Evolutionary conservation across 139 green algal genomes (phyloP), one percentile per base, ranked within the genome.

Genomic region (Auxenochlorella protothecoides): DNA sequence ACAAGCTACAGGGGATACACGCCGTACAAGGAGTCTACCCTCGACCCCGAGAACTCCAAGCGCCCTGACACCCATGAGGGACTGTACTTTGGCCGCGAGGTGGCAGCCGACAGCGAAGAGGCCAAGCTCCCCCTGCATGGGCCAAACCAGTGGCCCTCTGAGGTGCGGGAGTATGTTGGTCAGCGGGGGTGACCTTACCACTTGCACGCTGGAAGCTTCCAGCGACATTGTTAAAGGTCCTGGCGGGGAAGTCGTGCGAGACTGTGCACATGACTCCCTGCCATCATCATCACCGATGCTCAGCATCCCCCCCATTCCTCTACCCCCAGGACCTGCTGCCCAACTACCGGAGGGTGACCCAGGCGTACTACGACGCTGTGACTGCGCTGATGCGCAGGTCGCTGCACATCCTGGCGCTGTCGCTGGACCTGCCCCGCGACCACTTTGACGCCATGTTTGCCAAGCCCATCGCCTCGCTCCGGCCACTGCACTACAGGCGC

Each of bases 51-150:
- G 0, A 65, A 67, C 0, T 85, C 89, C 71, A 78, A 12, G 51
- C 55, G 78, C 54, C 90, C 88, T 0, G 93, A 98, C 76, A 96
- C 86, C 54, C 97, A 98, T 68, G 92, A 97, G 75, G 89, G 87
- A 73, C 65, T 91, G 74, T 93, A 95, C 78, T 92, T 91, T 75
- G 85, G 89, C 2, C 65, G 85, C 16, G 81, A 91, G 59, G 73
- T 91, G n/a, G n/a, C 78, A 6, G 53, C 72, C 62, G 74, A 74
- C 64, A 74, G 59, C 64, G 72, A 75, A 8, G 83, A 94, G 69
- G 83, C 77, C 2, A 52, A 66, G 10, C 78, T 87, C 57, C 90
- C 92, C 3, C 78, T 98, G 59, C 87, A 96, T 66, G 93, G 93
- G 14, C 90, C 91, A 63, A 98, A 98, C 74, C 85, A 95, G 66